Percentiles rank a stretch among this genome's conserved stretches.
These are phyloP conservation scores for Drechslerella stenobrocha DNA, from an alignment of 2,329 filamentous ascomycete genomes.

Conservation along the genomic window DNA sequence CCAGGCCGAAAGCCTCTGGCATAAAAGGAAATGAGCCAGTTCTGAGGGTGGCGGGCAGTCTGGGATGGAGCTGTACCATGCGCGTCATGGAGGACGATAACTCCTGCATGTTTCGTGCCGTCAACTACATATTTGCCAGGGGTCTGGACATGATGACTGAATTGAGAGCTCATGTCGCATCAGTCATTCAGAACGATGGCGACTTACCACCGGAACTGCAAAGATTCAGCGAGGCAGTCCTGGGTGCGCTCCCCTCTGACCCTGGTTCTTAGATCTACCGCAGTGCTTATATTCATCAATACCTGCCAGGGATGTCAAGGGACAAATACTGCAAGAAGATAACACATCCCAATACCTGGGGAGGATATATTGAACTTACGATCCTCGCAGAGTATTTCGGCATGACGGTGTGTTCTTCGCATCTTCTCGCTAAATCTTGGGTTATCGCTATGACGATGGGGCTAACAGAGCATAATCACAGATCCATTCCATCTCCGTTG, in stretches of 20 bases:
- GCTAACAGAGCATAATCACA: conserved; percentile 23
- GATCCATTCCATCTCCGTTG: conserved; percentile 53
- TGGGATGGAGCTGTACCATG: conserved; percentile 57
- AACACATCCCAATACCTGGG: conserved; percentile 78
- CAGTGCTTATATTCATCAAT: not conserved
- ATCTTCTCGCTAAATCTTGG: not conserved
- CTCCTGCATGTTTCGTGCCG: conserved; percentile 87
- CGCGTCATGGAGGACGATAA: conserved; percentile 98
- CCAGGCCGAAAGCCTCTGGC: conserved; percentile 10
- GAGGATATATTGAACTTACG: conserved; percentile 84
- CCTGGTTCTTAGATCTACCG: conserved; percentile 57
- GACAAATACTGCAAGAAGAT: conserved; percentile 80
- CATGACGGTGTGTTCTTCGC: conserved; percentile 71
- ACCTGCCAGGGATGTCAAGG: conserved; percentile 25
- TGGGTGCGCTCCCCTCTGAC: conserved; percentile 63
- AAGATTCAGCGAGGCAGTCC: conserved; percentile 73
- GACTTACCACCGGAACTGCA: conserved; percentile 62
- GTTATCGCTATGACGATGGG: not conserved
- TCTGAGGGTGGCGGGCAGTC: conserved; percentile 62
- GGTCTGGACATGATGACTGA: conserved; percentile 68
- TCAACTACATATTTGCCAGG: conserved; percentile 75
- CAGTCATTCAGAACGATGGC: conserved; percentile 66
- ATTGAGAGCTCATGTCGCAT: conserved; percentile 75
- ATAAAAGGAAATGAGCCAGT: conserved; percentile 65
- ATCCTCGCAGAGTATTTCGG: conserved; percentile 83